These are phyloP conservation scores for Sphaceloma murrayae DNA, from an alignment of 2,329 filamentous ascomycete species.

Conservation along the genomic window DNA sequence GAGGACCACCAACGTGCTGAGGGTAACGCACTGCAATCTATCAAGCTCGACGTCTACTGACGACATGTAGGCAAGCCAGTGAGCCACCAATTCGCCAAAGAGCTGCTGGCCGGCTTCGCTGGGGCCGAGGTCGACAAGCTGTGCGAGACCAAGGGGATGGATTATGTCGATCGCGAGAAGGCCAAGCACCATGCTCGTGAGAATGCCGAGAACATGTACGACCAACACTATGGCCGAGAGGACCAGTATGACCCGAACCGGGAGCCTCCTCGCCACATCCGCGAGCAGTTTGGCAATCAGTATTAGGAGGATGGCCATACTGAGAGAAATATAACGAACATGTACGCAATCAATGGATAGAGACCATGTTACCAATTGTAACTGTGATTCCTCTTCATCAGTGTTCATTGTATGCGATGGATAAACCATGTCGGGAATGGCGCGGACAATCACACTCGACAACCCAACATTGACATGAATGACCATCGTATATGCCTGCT, in stretches of 20 bases:
- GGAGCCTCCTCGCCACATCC: constrained; percentile 27
- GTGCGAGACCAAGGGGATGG: constrained; percentile 47
- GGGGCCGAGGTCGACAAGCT: constrained; percentile 69
- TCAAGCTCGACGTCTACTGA: neutral
- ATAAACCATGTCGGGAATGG: too few species aligned
- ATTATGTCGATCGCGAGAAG: constrained; percentile 41
- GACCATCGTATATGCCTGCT: too few species aligned
- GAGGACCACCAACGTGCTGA: constrained; percentile 63
- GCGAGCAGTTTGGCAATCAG: constrained; percentile 26
- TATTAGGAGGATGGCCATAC: constrained; percentile 20
- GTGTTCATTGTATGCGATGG: too few species aligned
- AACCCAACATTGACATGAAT: too few species aligned
- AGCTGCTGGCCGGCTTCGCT: constrained; percentile 61
- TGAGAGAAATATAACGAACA: too few species aligned
- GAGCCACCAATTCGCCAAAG: constrained; percentile 67
- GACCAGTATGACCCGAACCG: constrained; percentile 41
- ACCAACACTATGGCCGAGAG: constrained; percentile 39
- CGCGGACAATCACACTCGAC: too few species aligned
- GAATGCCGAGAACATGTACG: constrained; percentile 39
- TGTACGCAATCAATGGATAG: too few species aligned
- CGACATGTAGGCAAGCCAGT: constrained; percentile 55
- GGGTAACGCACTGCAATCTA: constrained; percentile 36
- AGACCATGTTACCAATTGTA: too few species aligned
- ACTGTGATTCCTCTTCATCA: too few species aligned
- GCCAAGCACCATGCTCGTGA: constrained; percentile 38